Evolutionary conservation across 1,139 yeast genomes (phyloP).

Genomic region (Yamadazyma triangularis): DNA sequence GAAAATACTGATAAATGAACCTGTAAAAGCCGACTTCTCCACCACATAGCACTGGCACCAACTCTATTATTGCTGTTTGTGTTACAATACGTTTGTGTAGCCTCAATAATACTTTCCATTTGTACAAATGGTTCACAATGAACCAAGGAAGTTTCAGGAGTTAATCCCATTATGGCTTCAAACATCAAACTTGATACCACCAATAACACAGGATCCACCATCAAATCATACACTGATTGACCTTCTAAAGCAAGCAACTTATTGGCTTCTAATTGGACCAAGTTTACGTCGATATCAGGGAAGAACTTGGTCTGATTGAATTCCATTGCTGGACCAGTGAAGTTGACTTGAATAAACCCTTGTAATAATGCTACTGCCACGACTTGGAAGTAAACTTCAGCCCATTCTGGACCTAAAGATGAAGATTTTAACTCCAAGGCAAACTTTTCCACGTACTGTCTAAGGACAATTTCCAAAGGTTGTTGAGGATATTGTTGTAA

Average conservation of each 20-base stretch:
- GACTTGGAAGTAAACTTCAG: slow-evolving; percentile 25
- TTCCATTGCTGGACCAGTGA: slow-evolving; percentile 73
- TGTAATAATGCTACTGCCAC: slow-evolving; percentile 60
- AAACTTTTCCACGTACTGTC: too few relatives aligned
- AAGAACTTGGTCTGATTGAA: slow-evolving; percentile 31
- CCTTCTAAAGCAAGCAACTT: slow-evolving; percentile 51
- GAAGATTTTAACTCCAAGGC: too few relatives aligned
- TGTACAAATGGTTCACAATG: slow-evolving; percentile 18
- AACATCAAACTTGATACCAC: slow-evolving; percentile 46
- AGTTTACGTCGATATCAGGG: slow-evolving; percentile 21
- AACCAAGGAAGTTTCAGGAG: slow-evolving; percentile 24
- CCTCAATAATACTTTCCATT: slow-evolving; percentile 14
- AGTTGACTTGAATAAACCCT: slow-evolving; percentile 69
- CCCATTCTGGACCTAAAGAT: slow-evolving; percentile 7
- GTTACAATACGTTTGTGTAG: slow-evolving; percentile 3
- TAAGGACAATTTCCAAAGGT: too few relatives aligned
- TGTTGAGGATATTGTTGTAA: too few relatives aligned
- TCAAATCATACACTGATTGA: slow-evolving; percentile 57
- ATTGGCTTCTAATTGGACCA: slow-evolving; percentile 30
- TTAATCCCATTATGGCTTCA: slow-evolving; percentile 41
- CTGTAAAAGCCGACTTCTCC: slow-evolving; percentile 67
- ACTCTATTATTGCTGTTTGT: slow-evolving; percentile 18
- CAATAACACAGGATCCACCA: slow-evolving; percentile 51
- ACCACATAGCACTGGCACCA: slow-evolving; percentile 57
- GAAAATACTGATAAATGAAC: slow-evolving; percentile 57